Evolutionary conservation across 805 yeast genomes (phyloP).

Genomic region (Deakozyma indianensis): DNA sequence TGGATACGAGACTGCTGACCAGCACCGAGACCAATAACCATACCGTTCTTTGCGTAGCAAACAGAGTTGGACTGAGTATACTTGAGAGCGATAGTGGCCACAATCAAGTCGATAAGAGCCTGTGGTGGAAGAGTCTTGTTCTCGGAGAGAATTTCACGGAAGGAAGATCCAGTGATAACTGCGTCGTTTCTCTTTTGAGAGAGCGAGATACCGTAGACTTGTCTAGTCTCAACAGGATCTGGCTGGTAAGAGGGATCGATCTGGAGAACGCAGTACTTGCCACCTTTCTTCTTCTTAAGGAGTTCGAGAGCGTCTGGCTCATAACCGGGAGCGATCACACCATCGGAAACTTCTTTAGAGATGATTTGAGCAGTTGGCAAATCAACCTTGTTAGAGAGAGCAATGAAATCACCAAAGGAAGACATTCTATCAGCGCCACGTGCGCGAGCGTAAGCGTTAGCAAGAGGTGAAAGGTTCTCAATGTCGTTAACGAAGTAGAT

Average conservation of each 20-base stretch:
- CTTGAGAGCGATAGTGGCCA: slow-evolving; percentile 93
- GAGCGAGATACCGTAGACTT: slow-evolving; percentile 88
- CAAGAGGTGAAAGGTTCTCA: slow-evolving; percentile 90
- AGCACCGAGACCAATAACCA: slow-evolving; percentile 98
- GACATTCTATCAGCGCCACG: slow-evolving; percentile 99
- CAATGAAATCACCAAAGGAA: slow-evolving; percentile 96
- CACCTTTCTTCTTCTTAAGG: slow-evolving; percentile 85
- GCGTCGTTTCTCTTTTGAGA: slow-evolving; percentile 98
- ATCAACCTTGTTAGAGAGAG: slow-evolving; percentile 92
- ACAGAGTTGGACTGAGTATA: slow-evolving; percentile 98
- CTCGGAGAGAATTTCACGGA: slow-evolving; percentile 80
- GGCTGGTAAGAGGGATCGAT: slow-evolving; percentile 92
- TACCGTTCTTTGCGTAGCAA: slow-evolving; percentile 96
- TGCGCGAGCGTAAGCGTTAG: slow-evolving; percentile 97
- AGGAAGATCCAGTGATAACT: slow-evolving; percentile 75
- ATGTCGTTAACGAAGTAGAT: slow-evolving; percentile 90
- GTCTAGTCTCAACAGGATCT: slow-evolving; percentile 70
- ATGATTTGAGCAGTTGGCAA: slow-evolving; percentile 92
- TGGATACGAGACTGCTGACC: slow-evolving; percentile 99
- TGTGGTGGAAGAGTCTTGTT: slow-evolving; percentile 82
- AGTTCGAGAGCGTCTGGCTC: slow-evolving; percentile 84
- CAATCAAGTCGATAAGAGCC: slow-evolving; percentile 85
- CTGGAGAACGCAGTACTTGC: slow-evolving; percentile 92
- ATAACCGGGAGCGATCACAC: slow-evolving; percentile 97
- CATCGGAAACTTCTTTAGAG: slow-evolving; percentile 94